These are phyloP conservation scores for Neofusicoccum kwambonambiense DNA, from an alignment of 2,329 filamentous ascomycete species.

Conservation along the genomic window DNA sequence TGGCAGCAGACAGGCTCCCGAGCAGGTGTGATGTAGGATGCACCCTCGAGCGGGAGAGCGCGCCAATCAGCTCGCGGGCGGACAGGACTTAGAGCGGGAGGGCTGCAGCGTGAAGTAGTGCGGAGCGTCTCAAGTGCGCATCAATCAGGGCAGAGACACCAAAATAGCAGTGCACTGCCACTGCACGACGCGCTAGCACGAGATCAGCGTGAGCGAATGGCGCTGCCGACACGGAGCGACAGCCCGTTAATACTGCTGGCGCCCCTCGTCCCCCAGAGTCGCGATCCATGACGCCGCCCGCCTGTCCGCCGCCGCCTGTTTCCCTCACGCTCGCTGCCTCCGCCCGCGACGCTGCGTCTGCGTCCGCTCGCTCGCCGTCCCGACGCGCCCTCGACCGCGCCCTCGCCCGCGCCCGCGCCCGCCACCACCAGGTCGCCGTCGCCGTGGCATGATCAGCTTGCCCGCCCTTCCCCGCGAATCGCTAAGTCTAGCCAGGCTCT, in stretches of 20 bases:
- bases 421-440: neutral
- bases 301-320: neutral
- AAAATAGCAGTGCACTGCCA: conserved; percentile 17
- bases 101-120: conserved; percentile 2
- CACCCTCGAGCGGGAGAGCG: neutral
- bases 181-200: conserved; percentile 9
- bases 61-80: conserved; percentile 4
- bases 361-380: conserved; percentile 2
- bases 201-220: conserved; percentile 13
- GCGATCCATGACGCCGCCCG: conserved; percentile 5
- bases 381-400: neutral
- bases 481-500: neutral
- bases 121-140: conserved; percentile 11
- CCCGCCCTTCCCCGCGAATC: conserved; percentile 3
- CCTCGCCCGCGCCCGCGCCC: neutral
- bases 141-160: conserved; percentile 9
- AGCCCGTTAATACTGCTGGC: conserved; percentile 6
- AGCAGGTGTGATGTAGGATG: neutral
- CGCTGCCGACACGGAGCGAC: neutral
- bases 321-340: neutral
- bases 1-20: neutral
- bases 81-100: neutral
- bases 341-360: neutral
- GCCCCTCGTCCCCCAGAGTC: conserved; percentile 7
- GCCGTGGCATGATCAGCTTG: conserved; percentile 2